phyloP scores from a whole-genome alignment of 2,329 filamentous ascomycete species.

The Colletotrichum sp. region DNA sequence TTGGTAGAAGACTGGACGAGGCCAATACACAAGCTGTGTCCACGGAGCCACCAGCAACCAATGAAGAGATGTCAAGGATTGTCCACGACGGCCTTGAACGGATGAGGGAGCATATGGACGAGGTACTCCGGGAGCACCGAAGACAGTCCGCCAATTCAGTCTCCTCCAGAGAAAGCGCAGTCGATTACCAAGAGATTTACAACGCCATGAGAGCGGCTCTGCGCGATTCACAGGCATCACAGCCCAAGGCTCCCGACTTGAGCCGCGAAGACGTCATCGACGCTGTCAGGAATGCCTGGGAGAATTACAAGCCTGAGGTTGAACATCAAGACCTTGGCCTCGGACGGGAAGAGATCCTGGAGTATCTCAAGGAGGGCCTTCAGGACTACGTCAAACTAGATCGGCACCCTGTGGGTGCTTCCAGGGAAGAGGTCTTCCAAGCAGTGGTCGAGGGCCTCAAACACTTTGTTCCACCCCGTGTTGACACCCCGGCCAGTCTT shows the following conservation, averaged over 20 bases:
- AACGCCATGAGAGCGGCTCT: conserved; percentile 80
- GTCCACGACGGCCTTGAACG: conserved; percentile 82
- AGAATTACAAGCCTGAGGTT: conserved; percentile 92
- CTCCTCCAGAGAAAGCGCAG: conserved; percentile 61
- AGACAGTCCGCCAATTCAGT: conserved; percentile 70
- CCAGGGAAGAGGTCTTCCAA: conserved; percentile 82
- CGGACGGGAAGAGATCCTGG: conserved; percentile 87
- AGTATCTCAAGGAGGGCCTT: conserved; percentile 85
- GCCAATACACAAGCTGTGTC: conserved; percentile 37
- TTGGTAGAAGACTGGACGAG: conserved; percentile 85
- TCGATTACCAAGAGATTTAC: conserved; percentile 87
- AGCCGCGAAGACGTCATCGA: conserved; percentile 84
- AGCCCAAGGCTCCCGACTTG: conserved; percentile 54
- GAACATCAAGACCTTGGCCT: conserved; percentile 89
- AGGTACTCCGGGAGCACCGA: conserved; percentile 77
- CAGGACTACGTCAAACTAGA: conserved; percentile 70
- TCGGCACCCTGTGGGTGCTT: conserved; percentile 64
- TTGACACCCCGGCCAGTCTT: conserved; percentile 71
- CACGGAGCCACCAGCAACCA: conserved; percentile 52
- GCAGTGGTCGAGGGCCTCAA: conserved; percentile 87
- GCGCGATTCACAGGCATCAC: conserved; percentile 61
- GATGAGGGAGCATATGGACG: conserved; percentile 83
- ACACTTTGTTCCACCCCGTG: conserved; percentile 76
- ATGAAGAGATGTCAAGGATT: conserved; percentile 76
- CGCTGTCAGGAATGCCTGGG: conserved; percentile 89